phyloP scores from a whole-genome alignment of 306 rosid genomes.

The Glycine soja region DNA sequence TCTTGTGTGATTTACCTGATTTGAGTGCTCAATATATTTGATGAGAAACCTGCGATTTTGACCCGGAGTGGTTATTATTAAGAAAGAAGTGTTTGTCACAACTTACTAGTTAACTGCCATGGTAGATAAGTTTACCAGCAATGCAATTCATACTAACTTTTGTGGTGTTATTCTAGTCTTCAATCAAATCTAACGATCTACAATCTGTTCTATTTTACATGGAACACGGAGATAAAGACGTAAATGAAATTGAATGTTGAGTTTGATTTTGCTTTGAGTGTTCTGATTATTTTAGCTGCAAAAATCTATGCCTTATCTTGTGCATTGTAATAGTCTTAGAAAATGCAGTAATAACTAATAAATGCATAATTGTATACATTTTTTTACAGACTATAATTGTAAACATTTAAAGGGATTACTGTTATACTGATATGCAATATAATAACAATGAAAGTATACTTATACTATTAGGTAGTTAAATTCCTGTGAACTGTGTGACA shows the following conservation, averaged over 20 bases:
- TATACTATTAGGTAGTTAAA: background rate
- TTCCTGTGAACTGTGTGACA: background rate
- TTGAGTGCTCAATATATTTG: conserved; percentile 7
- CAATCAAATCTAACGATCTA: background rate
- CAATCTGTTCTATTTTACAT: no score
- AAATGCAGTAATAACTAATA: background rate
- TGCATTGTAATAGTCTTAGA: background rate
- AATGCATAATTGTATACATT: no score
- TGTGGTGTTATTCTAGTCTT: background rate
- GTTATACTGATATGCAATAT: no score
- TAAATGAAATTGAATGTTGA: background rate
- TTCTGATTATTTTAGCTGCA: conserved; percentile 1
- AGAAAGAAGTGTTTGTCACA: background rate
- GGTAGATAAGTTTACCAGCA: conserved; percentile 3
- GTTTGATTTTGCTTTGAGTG: conserved; percentile 8
- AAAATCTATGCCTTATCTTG: background rate
- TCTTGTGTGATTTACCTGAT: background rate
- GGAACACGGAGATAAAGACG: background rate
- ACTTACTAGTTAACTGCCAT: background rate
- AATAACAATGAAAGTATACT: conserved; percentile 1
- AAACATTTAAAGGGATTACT: no score
- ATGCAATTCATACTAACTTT: conserved; percentile 5
- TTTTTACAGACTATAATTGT: no score
- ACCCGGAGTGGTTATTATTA: background rate
- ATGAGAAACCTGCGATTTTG: conserved; percentile 15